Conservation (phyloP, 1,284 basidiomycete genomes). For the Rhodotorula sp. region DNA sequence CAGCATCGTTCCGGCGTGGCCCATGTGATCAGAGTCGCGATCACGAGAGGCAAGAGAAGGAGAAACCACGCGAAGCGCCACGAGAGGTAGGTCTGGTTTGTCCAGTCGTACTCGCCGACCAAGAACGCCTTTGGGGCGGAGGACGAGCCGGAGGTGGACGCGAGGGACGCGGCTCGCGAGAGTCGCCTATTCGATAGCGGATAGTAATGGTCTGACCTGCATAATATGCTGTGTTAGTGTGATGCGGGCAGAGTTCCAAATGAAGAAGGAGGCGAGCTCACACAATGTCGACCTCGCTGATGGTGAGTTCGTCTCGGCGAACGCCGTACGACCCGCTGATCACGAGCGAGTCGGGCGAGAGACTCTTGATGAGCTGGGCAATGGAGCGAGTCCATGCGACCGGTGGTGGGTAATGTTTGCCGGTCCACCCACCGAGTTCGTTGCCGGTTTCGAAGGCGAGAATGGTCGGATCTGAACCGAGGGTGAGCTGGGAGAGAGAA, state of each 20-base stretch:
- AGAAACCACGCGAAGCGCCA: conserved; percentile 29
- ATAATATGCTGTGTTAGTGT: not conserved
- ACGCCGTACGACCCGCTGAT: conserved; percentile 42
- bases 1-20: conserved; percentile 33
- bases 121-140: conserved; percentile 31
- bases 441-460: conserved; percentile 51
- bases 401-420: conserved; percentile 43
- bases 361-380: conserved; percentile 46
- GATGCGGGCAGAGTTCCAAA: too few relatives aligned
- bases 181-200: conserved; percentile 35
- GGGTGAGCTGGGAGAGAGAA: conserved; percentile 14
- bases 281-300: conserved; percentile 37
- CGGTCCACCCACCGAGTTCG: conserved; percentile 46
- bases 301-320: conserved; percentile 23
- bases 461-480: conserved; percentile 37
- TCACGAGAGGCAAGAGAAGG: conserved; percentile 32
- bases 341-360: conserved; percentile 49
- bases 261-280: not conserved
- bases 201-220: conserved; percentile 44
- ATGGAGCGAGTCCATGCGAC: conserved; percentile 49
- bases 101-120: conserved; percentile 45
- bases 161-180: conserved; percentile 13
- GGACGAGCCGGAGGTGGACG: not conserved
- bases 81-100: conserved; percentile 33
- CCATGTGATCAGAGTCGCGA: conserved; percentile 19